These are phyloP conservation scores for Fusarium penzigii DNA, from an alignment of 2,329 filamentous ascomycete genomes.

Conservation along the genomic window DNA sequence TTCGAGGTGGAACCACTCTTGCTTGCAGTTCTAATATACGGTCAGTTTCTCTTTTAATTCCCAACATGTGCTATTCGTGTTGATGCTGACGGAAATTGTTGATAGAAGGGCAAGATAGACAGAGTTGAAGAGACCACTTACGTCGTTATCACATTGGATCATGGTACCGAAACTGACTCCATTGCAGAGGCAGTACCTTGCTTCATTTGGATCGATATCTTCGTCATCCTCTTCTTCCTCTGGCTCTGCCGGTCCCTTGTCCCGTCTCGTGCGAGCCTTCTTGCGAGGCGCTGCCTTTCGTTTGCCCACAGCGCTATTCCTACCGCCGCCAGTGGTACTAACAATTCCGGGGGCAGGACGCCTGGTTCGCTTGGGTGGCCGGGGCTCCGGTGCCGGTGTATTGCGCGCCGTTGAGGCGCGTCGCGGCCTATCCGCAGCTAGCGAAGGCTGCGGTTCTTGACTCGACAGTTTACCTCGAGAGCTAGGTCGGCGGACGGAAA, in stretches of 20 bases:
- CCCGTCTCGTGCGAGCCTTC: slow-evolving; percentile 56
- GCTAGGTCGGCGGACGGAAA: slow-evolving; percentile 44
- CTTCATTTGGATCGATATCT: slow-evolving; percentile 75
- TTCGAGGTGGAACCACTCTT: slow-evolving; percentile 83
- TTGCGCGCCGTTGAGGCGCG: slow-evolving; percentile 59
- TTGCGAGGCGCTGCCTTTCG: slow-evolving; percentile 69
- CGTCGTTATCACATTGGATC: slow-evolving; percentile 82
- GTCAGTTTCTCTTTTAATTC: slow-evolving; percentile 19
- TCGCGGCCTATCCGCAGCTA: slow-evolving; percentile 55
- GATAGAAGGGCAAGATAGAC: slow-evolving; percentile 1
- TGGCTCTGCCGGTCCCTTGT: slow-evolving; percentile 44
- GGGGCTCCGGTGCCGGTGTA: slow-evolving; percentile 55
- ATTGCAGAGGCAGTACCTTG: slow-evolving; percentile 76
- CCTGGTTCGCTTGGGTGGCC: slow-evolving; percentile 61
- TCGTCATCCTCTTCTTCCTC: slow-evolving; percentile 67
- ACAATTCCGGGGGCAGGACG: slow-evolving; percentile 73
- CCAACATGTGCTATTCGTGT: slow-evolving; percentile 1
- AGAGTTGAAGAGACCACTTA: slow-evolving; percentile 44
- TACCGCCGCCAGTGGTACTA: slow-evolving; percentile 60
- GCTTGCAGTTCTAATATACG: slow-evolving; percentile 63
- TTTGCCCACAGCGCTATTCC: slow-evolving; percentile 69
- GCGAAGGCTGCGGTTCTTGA: slow-evolving; percentile 50
- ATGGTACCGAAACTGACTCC: slow-evolving; percentile 80
- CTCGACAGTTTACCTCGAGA: slow-evolving; percentile 56
- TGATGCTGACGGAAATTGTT: neutral